These are phyloP conservation scores for Podosphaera fusca DNA, from an alignment of 2,329 filamentous ascomycete species.

Conservation along the genomic window DNA sequence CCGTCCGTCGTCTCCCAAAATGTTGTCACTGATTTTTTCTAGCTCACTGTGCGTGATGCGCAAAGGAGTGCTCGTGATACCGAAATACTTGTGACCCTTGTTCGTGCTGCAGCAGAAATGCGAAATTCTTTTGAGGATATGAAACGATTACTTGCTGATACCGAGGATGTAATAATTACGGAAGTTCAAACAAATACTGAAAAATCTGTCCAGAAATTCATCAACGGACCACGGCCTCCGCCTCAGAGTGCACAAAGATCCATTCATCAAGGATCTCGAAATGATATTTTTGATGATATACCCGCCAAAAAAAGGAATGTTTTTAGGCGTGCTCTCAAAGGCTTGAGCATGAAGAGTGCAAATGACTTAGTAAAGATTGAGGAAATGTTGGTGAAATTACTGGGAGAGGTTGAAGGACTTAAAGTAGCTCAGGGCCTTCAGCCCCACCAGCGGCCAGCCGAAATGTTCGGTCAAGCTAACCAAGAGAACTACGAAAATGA, in stretches of 20 bases:
- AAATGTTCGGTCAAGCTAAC: slow-evolving; percentile 38
- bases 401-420: slow-evolving; percentile 74
- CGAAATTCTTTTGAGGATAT: slow-evolving; percentile 88
- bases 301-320: slow-evolving; percentile 72
- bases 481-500: slow-evolving; percentile 48
- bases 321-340: slow-evolving; percentile 84
- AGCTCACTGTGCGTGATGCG: slow-evolving; percentile 86
- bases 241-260: slow-evolving; percentile 32
- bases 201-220: slow-evolving; percentile 55
- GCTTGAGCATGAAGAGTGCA: slow-evolving; percentile 65
- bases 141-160: slow-evolving; percentile 74
- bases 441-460: slow-evolving; percentile 30
- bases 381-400: slow-evolving; percentile 74
- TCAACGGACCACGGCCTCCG: slow-evolving; percentile 69
- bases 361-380: slow-evolving; percentile 77
- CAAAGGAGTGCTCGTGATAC: slow-evolving; percentile 91
- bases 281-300: slow-evolving; percentile 28
- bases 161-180: slow-evolving; percentile 72
- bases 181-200: slow-evolving; percentile 77
- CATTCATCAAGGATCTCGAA: slow-evolving; percentile 24
- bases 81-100: slow-evolving; percentile 82
- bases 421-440: slow-evolving; percentile 32
- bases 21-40: slow-evolving; percentile 5
- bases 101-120: slow-evolving; percentile 89
- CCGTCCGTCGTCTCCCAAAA: slow-evolving; percentile 5